Percentiles rank a stretch among this genome's conserved stretches.
These are phyloP conservation scores for Tuctoria greenei DNA, from an alignment of 176 grass and related monocot genomes.

Conservation along the genomic window DNA sequence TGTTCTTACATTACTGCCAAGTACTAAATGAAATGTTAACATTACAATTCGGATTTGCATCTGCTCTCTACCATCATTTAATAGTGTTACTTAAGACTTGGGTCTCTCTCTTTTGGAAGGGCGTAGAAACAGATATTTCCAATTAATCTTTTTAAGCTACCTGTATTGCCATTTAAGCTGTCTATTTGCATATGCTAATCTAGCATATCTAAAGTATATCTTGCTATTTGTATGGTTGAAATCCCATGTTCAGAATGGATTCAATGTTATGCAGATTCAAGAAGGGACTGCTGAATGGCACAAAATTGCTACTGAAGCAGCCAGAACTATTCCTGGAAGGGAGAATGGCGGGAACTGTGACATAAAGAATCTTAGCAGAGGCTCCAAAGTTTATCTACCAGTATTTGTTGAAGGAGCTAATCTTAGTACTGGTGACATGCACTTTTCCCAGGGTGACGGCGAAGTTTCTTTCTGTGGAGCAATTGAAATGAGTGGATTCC, in stretches of 20 bases:
- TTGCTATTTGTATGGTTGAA: conserved; percentile 10
- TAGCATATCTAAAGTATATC: conserved; percentile 9
- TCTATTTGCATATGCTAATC: neutral
- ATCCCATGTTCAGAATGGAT: conserved; percentile 11
- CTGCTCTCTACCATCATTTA: neutral
- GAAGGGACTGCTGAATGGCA: conserved; percentile 65
- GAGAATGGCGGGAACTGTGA: conserved; percentile 96
- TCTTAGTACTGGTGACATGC: conserved; percentile 88
- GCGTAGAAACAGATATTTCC: neutral
- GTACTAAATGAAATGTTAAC: neutral
- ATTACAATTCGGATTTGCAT: neutral
- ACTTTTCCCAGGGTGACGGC: conserved; percentile 90
- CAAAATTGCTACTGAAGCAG: conserved; percentile 77
- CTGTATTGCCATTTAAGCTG: neutral
- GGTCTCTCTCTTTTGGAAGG: neutral
- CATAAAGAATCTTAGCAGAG: conserved; percentile 91
- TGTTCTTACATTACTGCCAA: conserved; percentile 12
- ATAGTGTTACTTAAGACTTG: neutral
- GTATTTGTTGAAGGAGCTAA: conserved; percentile 93
- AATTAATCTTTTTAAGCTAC: conserved; percentile 1
- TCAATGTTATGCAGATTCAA: conserved; percentile 57
- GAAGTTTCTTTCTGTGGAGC: conserved; percentile 95
- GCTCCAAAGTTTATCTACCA: conserved; percentile 92
- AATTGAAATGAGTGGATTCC: conserved; percentile 98
- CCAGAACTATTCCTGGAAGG: conserved; percentile 84